phyloP scores from a whole-genome alignment of 2,329 filamentous ascomycete species.

The Leptodontidium sp. region DNA sequence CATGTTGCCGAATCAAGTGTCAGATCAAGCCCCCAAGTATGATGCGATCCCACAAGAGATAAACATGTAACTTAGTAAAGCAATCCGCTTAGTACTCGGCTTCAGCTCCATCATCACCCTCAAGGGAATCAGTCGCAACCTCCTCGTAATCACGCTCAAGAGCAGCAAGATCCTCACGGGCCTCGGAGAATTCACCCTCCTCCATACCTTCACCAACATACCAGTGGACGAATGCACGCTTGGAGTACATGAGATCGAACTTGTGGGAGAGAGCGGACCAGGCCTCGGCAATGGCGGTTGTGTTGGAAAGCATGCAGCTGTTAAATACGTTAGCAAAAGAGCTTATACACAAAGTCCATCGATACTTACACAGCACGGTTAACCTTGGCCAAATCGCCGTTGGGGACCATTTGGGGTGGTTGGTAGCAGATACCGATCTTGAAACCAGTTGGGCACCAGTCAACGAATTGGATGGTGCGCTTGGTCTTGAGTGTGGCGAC shows the following conservation, averaged over 20 bases:
- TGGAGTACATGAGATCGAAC: slow-evolving; percentile 99
- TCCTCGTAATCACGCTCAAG: slow-evolving; percentile 99
- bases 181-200: slow-evolving; percentile 99
- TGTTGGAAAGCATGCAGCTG: slow-evolving; percentile 98
- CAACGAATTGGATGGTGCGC: slow-evolving; percentile 98
- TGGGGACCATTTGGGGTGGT: slow-evolving; percentile 92
- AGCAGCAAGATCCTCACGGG: slow-evolving; percentile 96
- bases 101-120: slow-evolving; percentile 83
- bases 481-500: slow-evolving; percentile 99
- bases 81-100: slow-evolving; percentile 46
- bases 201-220: slow-evolving; percentile 99
- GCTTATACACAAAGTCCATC: not conserved
- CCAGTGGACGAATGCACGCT: slow-evolving; percentile 99
- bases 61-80: slow-evolving; percentile 37
- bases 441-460: slow-evolving; percentile 99
- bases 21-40: slow-evolving; percentile 45
- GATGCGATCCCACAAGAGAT: slow-evolving; percentile 44
- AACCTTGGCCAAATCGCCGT: slow-evolving; percentile 97
- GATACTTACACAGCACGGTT: slow-evolving; percentile 91
- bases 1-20: slow-evolving; percentile 42
- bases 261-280: slow-evolving; percentile 97
- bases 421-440: slow-evolving; percentile 99
- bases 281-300: slow-evolving; percentile 96
- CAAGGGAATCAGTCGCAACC: slow-evolving; percentile 92
- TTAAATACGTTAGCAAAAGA: slow-evolving; percentile 34